A percentile compares a stretch with the other conserved stretches of the same genome.
phyloP scores from a whole-genome alignment of 2,329 filamentous ascomycete genomes.

The Aspergillus hiratsukae region DNA sequence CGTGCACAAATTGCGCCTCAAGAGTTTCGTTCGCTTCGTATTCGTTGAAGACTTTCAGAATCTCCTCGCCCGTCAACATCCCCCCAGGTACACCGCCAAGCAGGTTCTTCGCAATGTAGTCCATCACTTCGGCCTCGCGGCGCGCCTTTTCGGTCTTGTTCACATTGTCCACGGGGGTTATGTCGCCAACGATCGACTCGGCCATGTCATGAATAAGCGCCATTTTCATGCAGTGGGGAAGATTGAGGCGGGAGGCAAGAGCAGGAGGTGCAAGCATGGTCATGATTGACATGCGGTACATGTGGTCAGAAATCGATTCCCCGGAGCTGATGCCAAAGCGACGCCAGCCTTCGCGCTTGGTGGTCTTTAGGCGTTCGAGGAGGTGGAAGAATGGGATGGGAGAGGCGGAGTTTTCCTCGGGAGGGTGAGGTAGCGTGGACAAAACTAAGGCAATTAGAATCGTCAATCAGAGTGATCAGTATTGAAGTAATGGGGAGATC shows the following conservation, averaged over 20 bases:
- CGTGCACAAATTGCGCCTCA: conserved; percentile 87
- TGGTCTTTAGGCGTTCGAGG: conserved; percentile 90
- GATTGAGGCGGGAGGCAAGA: conserved; percentile 67
- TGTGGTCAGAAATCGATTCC: conserved; percentile 95
- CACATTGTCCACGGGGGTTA: conserved; percentile 82
- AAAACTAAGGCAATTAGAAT: conserved; percentile 49
- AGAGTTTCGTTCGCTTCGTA: conserved; percentile 84
- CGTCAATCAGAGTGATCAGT: not conserved
- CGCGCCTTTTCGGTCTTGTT: conserved; percentile 83
- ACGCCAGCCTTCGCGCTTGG: conserved; percentile 92
- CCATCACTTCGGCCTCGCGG: conserved; percentile 84
- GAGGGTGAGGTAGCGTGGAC: conserved; percentile 58
- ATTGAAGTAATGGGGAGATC: not conserved
- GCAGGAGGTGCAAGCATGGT: conserved; percentile 82
- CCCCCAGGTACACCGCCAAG: conserved; percentile 74
- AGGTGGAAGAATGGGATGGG: conserved; percentile 92
- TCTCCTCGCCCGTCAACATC: conserved; percentile 58
- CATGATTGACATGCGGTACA: conserved; percentile 99
- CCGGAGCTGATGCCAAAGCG: conserved; percentile 71
- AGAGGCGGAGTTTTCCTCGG: conserved; percentile 59
- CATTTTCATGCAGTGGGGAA: conserved; percentile 87
- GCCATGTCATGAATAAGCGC: conserved; percentile 97
- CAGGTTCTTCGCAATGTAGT: conserved; percentile 72
- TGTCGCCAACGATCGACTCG: conserved; percentile 89
- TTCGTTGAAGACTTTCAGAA: conserved; percentile 83